A percentile compares a stretch with the other conserved stretches of the same genome.
Conservation (phyloP, 1,139 yeast species). For the Blastobotrys illinoisensis region DNA sequence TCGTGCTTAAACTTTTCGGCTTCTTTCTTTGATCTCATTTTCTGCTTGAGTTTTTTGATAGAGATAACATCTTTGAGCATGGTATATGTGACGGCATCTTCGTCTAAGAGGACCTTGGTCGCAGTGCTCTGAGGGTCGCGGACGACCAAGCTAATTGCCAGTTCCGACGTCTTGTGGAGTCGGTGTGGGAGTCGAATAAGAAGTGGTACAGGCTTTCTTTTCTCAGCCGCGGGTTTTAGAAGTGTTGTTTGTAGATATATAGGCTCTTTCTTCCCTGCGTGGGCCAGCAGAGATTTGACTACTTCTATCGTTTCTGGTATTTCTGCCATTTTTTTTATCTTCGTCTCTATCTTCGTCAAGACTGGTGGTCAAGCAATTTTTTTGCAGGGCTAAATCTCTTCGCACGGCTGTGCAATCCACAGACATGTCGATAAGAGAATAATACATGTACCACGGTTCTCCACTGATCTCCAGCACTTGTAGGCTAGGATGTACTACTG, state of each 20-base stretch:
- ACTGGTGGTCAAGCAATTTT: background rate
- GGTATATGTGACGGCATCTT: constrained; percentile 21
- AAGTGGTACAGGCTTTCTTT: constrained; percentile 18
- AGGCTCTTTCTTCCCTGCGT: constrained; percentile 13
- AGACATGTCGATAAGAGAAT: background rate
- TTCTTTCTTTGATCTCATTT: constrained; percentile 15
- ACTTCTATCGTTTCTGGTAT: constrained; percentile 1
- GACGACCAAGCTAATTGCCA: constrained; percentile 23
- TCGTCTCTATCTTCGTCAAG: background rate
- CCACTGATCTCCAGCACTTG: too few species aligned
- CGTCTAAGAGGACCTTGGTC: constrained; percentile 18
- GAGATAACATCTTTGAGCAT: constrained; percentile 26
- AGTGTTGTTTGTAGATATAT: constrained; percentile 21
- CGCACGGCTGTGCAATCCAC: background rate
- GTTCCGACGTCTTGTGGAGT: constrained; percentile 17
- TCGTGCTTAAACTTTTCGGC: constrained; percentile 14
- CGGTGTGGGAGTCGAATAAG: constrained; percentile 23
- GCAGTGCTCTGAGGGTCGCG: constrained; percentile 24
- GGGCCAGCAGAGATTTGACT: constrained; percentile 11
- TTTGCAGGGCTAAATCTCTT: background rate
- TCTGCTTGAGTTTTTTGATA: constrained; percentile 20
- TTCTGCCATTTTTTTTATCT: constrained; percentile 1
- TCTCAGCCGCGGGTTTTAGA: constrained; percentile 7
- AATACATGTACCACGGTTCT: too few species aligned
- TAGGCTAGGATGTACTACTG: too few species aligned